Base-by-base conservation (phyloP, 2,329 filamentous ascomycete genomes). In the Teratosphaeria destructans region DNA sequence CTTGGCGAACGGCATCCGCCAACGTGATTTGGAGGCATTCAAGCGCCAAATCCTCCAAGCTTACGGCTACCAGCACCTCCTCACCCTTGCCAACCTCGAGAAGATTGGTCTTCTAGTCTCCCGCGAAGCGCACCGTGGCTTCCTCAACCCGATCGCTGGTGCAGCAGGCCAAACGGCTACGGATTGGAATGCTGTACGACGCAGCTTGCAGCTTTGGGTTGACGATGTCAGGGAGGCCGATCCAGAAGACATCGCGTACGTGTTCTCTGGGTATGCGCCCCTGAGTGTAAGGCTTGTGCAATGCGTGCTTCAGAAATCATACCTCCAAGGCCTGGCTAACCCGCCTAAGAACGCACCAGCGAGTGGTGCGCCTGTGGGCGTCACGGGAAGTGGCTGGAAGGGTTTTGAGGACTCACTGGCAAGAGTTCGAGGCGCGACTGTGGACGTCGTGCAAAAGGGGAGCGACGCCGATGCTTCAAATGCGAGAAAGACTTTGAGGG, bases 221-320 rank as follows among this genome's bases (percentile, higher is more conserved):
- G 94, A 99, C 71, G 94, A 97, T 72, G 93, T 99, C 47, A 92
- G 95, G 70, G 94, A 99, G 74, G 86, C 94, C 61, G 88, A 95
- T 54, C 94, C 94, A 2, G 26, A 32, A 2, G 94, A 99, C 68
- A 87, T 97, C 62, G 88, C 92, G n/a, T 99, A 99, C 69, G 92
- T 96, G 11, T 99, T 97, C 75, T 95, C 90, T 64, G 95, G 94
- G 57, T 99, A 97, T 71, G 94, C 95, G 4, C 95, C 94, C 0
- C 81, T 99, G 12, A 95, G 90, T 53, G 84, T 97, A 58, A 86
- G 94, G 16, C 82, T 99, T 4, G 87, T 99, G 5, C 95, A 99
- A 74, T 94, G 90, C 71, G 83, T 97, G 56, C 76, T 99, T 55
- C 92, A 97, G 73, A 99, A 99, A 73, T 85, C 90, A 59, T 89